Base-by-base conservation (phyloP, 192 early-diverging fungal genomes). In the Entomortierella beljakovae region DNA sequence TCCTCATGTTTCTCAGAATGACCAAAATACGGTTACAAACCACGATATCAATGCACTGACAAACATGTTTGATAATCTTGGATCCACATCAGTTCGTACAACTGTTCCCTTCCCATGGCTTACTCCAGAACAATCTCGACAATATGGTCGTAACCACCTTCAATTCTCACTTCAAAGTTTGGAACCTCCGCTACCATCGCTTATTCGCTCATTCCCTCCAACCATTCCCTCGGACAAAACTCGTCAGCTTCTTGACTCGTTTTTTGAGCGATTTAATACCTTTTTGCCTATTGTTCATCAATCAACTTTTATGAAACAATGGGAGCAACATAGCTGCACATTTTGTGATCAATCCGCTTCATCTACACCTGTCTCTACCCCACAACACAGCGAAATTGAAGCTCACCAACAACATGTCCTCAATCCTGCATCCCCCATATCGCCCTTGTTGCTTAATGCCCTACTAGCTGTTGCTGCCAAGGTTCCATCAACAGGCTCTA, bases 41-140 rank as follows among this genome's bases (percentile, higher is more conserved):
- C 28, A 67, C 6, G 75, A 79, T 26, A 64, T 79, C 10, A 56
- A 55, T 33, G 58, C 68, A 6, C 54, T 79, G 31, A 79, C 75
- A 22, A 55, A 31, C 23, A 79, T 79, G 75, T 79, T 79, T 62
- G 67, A 69, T 33, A 79, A 79, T 28, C 53, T 79, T 22, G 75
- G 75, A 31, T 64, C 75, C 1, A 79, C 75, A 28, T 79, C 75
- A 20, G 62, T 79, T 2, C 75, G 68, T 26, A 79, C 75, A 35
- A 79, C 75, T 15, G 68, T 79, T 22, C 75, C 75, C 38, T 79
- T 79, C 75, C 75, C 75, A 3, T 79, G 75, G 75, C 68, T 79
- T 48, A 60, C 67, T 4, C 75, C 75, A 31, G 75, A 79, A 42
- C 75, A 79, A 52, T 79, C 75, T 15, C 75, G 66, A 31, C 67